Evolutionary conservation across 2,329 filamentous ascomycete genomes (phyloP).

Genomic region (Fusarium luffae): DNA sequence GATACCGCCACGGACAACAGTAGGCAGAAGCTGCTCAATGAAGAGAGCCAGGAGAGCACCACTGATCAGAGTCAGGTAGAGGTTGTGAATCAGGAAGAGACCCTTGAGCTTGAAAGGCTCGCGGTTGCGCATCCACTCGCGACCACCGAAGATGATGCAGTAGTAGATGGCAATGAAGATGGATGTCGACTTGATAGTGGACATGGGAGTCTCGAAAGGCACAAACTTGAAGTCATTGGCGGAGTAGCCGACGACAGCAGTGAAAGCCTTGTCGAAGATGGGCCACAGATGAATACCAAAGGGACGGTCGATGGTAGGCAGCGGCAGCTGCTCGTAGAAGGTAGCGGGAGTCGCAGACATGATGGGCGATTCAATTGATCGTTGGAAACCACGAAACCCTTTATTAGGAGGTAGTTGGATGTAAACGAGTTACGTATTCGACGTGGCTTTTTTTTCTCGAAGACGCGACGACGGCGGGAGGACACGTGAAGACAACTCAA

Average conservation of each 20-base stretch:
- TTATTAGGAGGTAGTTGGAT: conserved; percentile 32
- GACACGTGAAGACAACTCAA: conserved; percentile 36
- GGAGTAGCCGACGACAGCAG: conserved; percentile 80
- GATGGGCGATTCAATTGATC: conserved; percentile 39
- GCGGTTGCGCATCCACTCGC: conserved; percentile 90
- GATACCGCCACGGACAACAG: conserved; percentile 80
- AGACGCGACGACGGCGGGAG: conserved; percentile 45
- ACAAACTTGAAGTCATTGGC: conserved; percentile 88
- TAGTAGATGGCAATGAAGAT: conserved; percentile 91
- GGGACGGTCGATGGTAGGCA: conserved; percentile 88
- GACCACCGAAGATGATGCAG: conserved; percentile 89
- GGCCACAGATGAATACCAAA: conserved; percentile 95
- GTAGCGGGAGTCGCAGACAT: conserved; percentile 56
- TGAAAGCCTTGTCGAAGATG: conserved; percentile 89
- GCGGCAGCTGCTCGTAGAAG: conserved; percentile 67
- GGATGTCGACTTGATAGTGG: conserved; percentile 84
- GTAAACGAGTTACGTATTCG: conserved; percentile 30
- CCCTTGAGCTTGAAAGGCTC: conserved; percentile 87
- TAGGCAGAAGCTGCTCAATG: conserved; percentile 89
- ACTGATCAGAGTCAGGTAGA: conserved; percentile 89
- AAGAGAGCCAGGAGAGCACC: conserved; percentile 84
- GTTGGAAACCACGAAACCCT: conserved; percentile 13
- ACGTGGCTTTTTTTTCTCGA: conserved; percentile 37
- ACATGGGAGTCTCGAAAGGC: conserved; percentile 85
- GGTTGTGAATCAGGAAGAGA: conserved; percentile 96